phyloP scores from a whole-genome alignment of 73 alveolate species.

The Blepharisma japonicum region DNA sequence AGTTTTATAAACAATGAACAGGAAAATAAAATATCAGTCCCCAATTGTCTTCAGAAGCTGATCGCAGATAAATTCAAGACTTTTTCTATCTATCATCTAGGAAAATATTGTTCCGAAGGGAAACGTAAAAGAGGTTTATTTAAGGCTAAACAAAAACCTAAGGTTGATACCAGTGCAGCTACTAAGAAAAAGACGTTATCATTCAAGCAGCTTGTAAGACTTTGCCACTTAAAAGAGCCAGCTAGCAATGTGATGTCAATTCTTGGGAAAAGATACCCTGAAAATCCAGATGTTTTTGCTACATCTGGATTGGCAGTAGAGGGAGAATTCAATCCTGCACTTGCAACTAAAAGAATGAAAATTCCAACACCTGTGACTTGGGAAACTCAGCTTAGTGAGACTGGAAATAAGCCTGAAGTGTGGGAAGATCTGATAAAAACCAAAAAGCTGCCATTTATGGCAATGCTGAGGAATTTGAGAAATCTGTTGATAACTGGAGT shows the following conservation, averaged over 20 bases:
- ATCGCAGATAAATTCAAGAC: constrained; percentile 37
- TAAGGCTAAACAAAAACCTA: constrained; percentile 5
- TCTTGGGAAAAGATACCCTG: constrained; percentile 49
- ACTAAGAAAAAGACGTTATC: constrained; percentile 37
- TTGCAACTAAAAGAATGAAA: constrained; percentile 51
- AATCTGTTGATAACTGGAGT: constrained; percentile 41
- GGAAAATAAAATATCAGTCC: constrained; percentile 12
- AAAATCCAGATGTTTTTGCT: constrained; percentile 42
- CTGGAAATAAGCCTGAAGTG: constrained; percentile 35
- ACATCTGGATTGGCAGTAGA: constrained; percentile 28
- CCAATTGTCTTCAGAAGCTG: constrained; percentile 43
- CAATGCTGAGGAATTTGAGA: constrained; percentile 43
- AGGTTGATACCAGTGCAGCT: too few species aligned
- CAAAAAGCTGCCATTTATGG: constrained; percentile 43
- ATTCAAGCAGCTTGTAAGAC: constrained; percentile 41
- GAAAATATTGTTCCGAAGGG: constrained; percentile 52
- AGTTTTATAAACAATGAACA: not conserved
- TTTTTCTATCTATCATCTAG: constrained; percentile 42
- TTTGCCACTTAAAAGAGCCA: constrained; percentile 52
- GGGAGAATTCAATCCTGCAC: constrained; percentile 36
- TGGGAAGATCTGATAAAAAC: constrained; percentile 47
- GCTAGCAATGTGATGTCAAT: constrained; percentile 32
- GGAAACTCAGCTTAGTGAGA: constrained; percentile 46
- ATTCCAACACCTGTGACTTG: constrained; percentile 43
- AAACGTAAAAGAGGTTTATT: constrained; percentile 21